These are phyloP conservation scores for Sporisorium scitamineum DNA, from an alignment of 1,284 basidiomycete species.

Conservation along the genomic window DNA sequence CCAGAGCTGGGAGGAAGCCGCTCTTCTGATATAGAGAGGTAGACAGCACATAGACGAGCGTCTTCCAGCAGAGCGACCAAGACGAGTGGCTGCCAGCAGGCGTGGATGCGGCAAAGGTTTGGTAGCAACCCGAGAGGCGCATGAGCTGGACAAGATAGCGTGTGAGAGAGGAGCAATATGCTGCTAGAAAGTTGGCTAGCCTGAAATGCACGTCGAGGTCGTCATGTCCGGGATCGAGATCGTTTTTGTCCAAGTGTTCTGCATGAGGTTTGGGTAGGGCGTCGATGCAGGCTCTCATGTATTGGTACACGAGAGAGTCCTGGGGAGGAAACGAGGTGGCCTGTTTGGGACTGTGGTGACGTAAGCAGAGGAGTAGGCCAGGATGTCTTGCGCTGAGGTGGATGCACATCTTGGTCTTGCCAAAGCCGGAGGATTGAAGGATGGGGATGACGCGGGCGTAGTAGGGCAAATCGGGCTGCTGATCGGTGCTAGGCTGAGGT, in stretches of 20 bases:
- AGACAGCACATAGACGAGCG: neutral
- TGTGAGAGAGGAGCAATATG: neutral
- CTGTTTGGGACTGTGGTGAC: neutral
- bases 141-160: neutral
- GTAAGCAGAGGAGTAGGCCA: constrained; percentile 1
- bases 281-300: neutral
- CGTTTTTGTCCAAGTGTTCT: no score
- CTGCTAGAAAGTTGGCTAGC: constrained; percentile 1
- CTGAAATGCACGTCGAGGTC: neutral
- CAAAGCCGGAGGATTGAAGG: neutral
- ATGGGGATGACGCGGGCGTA: neutral
- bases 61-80: constrained; percentile 2
- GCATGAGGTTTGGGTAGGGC: neutral
- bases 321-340: neutral
- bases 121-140: neutral
- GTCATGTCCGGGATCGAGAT: neutral
- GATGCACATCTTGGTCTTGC: neutral
- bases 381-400: neutral
- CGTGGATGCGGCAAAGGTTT: neutral
- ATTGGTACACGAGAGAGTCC: neutral
- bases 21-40: neutral
- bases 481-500: constrained; percentile 1
- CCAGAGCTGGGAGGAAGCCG: neutral
- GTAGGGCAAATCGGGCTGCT: neutral
- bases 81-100: no score